Evolutionary conservation across 225 moss, liverwort and hornwort species (phyloP), one percentile per base, ranked within the genome.

Genomic region (Marchantia paleacea): DNA sequence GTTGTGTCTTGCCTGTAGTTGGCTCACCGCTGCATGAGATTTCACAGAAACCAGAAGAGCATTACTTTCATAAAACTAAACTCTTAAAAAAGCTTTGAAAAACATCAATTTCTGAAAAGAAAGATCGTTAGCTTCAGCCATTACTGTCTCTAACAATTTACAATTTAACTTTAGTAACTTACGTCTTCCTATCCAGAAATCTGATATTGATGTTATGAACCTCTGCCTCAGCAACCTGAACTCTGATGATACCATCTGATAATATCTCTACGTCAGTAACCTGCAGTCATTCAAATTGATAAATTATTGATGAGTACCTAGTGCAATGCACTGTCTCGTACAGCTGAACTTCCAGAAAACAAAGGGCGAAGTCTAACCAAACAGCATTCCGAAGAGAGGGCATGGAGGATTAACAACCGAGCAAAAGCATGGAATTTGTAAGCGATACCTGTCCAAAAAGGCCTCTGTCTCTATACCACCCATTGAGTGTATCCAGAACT

Each of bases 151-250:
- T 1, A 64, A 10, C 64, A 19, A 64, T 1, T 64, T 64, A 9
- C 39, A 39, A 39, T 39, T 28, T 15, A 52, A 25, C 26, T 18
- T 3, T 16, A n/a, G 51, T 48, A 63, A 75, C 95, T 58, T 94
- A 99, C 97, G 97, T 94, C 76, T 99, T 95, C 81, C 97, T 92
- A 85, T 99, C 97, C 82, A 95, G 88, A 90, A 99, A 94, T 79
- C 93, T 84, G 85, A 99, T 95, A 81, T 87, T 91, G 87, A 99
- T 92, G 76, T 91, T 99, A 91, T 99, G 86, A 73, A 99, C 97
- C 84, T 99, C 97, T 65, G 95, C 95, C 85, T 99, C 97, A 82
- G 93, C 95, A 78, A 99, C 83, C 87, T 95, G 92, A 78, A 99
- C 97, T 84, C 92, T 87, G 66, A 99, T 91, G 75, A 99, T 89